These are phyloP conservation scores for Nitzschia sp. DNA, from an alignment of 108 stramenopile species.

Conservation along the genomic window DNA sequence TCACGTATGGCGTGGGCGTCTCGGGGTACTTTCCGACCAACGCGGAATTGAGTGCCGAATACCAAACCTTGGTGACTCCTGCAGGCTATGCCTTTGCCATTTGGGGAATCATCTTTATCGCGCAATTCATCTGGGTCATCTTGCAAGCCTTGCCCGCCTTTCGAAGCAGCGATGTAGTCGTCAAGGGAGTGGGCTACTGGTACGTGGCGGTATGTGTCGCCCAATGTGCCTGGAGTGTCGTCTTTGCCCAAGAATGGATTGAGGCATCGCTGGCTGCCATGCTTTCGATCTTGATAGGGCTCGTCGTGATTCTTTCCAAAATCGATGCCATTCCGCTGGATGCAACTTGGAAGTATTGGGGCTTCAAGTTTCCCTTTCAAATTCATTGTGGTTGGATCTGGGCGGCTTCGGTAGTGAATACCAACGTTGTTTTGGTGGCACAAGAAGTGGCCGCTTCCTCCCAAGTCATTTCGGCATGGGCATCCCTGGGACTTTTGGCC, in stretches of 20 bases:
- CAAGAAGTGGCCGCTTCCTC: conserved; percentile 24
- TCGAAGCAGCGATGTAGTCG: conserved; percentile 47
- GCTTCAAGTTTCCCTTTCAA: conserved; percentile 77
- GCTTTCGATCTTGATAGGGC: conserved; percentile 44
- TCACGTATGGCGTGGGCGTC: conserved; percentile 62
- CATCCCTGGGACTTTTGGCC: conserved; percentile 49
- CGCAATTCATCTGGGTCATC: conserved; percentile 64
- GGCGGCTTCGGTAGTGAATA: conserved; percentile 76
- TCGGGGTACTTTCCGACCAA: conserved; percentile 52
- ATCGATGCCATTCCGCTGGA: neutral
- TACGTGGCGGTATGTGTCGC: conserved; percentile 52
- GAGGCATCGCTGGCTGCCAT: conserved; percentile 54
- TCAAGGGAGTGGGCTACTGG: conserved; percentile 53
- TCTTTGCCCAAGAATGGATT: conserved; percentile 68
- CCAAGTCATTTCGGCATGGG: conserved; percentile 54
- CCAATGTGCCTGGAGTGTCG: conserved; percentile 72
- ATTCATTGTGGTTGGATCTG: conserved; percentile 84
- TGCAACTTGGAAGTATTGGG: conserved; percentile 47
- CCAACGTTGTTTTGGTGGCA: conserved; percentile 66
- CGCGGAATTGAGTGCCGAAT: conserved; percentile 59
- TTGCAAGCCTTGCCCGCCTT: conserved; percentile 41
- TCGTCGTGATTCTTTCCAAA: conserved; percentile 15
- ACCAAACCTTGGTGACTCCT: conserved; percentile 86
- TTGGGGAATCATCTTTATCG: conserved; percentile 79
- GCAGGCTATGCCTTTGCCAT: conserved; percentile 70